Evolutionary conservation across 208 protist species (phyloP).

Genomic region (Jaenimonas drosophilae): DNA sequence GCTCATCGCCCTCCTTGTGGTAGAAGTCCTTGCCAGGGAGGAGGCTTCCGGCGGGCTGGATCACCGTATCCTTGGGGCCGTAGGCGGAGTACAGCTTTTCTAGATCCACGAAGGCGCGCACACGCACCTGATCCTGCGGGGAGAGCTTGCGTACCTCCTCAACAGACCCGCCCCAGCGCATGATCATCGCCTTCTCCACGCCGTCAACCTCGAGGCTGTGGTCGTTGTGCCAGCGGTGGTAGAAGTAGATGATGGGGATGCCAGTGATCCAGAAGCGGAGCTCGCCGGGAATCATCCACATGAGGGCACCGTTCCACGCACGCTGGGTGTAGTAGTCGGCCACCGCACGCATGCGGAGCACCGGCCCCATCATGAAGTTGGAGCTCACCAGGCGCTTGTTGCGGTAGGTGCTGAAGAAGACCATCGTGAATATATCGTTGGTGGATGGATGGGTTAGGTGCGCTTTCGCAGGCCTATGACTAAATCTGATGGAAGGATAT

Average conservation of each 20-base stretch:
- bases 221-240: conserved; percentile 81
- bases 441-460: no score
- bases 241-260: conserved; percentile 72
- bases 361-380: conserved; percentile 52
- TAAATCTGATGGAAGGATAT: no score
- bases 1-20: conserved; percentile 16
- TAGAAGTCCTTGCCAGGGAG: conserved; percentile 80
- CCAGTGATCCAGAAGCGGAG: conserved; percentile 55
- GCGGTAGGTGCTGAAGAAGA: conserved; percentile 79
- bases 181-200: conserved; percentile 75
- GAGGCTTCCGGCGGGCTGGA: conserved; percentile 58
- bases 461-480: no score
- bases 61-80: conserved; percentile 70
- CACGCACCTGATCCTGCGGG: conserved; percentile 78
- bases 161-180: conserved; percentile 76
- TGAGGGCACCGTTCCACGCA: conserved; percentile 58
- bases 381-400: conserved; percentile 52
- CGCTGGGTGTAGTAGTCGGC: conserved; percentile 80
- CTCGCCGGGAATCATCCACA: conserved; percentile 72
- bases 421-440: conserved; percentile 60
- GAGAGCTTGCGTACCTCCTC: conserved; percentile 75
- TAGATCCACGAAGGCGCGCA: conserved; percentile 58
- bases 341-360: conserved; percentile 63
- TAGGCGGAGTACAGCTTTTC: conserved; percentile 84
- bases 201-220: conserved; percentile 62